Base-by-base conservation (phyloP, 805 yeast genomes). In the Blastobotrys terrestris region DNA sequence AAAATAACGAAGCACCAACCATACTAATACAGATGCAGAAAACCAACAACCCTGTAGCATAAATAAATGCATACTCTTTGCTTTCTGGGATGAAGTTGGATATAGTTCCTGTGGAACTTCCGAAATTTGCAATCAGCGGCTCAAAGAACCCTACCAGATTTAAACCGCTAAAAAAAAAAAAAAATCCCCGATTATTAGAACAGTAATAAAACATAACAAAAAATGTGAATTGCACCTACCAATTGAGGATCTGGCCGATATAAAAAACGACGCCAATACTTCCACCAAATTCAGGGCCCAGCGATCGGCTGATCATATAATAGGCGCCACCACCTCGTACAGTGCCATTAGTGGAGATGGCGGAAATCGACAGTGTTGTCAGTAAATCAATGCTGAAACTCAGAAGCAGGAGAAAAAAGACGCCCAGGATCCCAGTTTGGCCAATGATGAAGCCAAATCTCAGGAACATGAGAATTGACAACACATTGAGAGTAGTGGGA, bases 221-320 rank as follows among this genome's bases (percentile, higher is more conserved):
- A 15, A 44, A 43, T 11, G 44, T 3, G 40, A 26, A 2, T 3
- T 22, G n/a, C 15, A 55, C 58, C n/a, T 45, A 56, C 19, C 75
- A 70, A 66, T 94, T 94, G 53, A 94, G 74, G 6, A 91, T 90
- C 71, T 94, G 99, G 0, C 99, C 99, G 50, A 94, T 75, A 64
- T 85, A 95, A 67, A 94, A 94, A 20, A 94, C 92, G 26, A 94
- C 76, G 1, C 99, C 99, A 58, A 94, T 92, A 2, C 97, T 86
- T 2, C 99, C 99, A 22, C 99, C 99, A 69, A 94, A 94, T 66
- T 94, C 99, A 2, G 97, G 97, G 0, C 99, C 99, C 55, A 94
- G 72, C 35, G 96, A 85, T 59, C 99, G 77, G 35, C 96, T 86
- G 55, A 94, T 89, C 97, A 94, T 94, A 63, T 90, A 94, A 66